Base-by-base conservation (phyloP, 1,139 yeast genomes). In the Hemisphaericaspora xylofermentans region DNA sequence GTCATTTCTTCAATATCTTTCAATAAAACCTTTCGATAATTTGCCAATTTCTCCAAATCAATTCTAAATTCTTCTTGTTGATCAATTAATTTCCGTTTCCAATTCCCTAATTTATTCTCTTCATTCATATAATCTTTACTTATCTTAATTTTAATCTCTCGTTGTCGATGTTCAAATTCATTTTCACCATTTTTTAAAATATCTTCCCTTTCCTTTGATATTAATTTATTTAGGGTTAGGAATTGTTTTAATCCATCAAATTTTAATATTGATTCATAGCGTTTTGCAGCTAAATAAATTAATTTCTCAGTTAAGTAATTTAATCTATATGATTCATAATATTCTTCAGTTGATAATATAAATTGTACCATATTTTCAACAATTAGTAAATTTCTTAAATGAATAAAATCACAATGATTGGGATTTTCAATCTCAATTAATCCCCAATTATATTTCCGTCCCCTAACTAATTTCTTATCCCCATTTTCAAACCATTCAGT, bases 381-480 rank as follows among this genome's bases (percentile, higher is more conserved):
- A 60, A 83, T 63, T 32, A 84, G 55, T 7, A 81, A 56, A 10
- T 71, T 68, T 48, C 81, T 74, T 45, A 88, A 66, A 27, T 64
- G 64, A 7, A 58, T 43, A 50, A 84, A 84, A 55, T 88, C 95
- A 60, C 94, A 81, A 54, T 82, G 86, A 3, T 58, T 53, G 1
- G 70, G 70, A 52, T 86, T 80, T 48, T 83, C 89, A 29, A 84
- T 79, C 48, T 86, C 88, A 4, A 84, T 82, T 19, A 71, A 43
- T 0, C 95, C 95, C 94, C 95, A 87, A 9, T 65, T 69, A 58
- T 85, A 87, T 48, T 70, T 66, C 50, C 95, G 73, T 4, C 88
- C 93, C 45, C 82, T 68, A 3, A 81, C 78, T 2, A 54, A 37
- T 14, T 61, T 49, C 0, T 78, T 80, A 3, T 60, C 56, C 0